A percentile compares a stretch with the other conserved stretches of the same genome.
Evolutionary conservation across 2,329 filamentous ascomycete genomes (phyloP).

Genomic region (Aspergillus sp.): DNA sequence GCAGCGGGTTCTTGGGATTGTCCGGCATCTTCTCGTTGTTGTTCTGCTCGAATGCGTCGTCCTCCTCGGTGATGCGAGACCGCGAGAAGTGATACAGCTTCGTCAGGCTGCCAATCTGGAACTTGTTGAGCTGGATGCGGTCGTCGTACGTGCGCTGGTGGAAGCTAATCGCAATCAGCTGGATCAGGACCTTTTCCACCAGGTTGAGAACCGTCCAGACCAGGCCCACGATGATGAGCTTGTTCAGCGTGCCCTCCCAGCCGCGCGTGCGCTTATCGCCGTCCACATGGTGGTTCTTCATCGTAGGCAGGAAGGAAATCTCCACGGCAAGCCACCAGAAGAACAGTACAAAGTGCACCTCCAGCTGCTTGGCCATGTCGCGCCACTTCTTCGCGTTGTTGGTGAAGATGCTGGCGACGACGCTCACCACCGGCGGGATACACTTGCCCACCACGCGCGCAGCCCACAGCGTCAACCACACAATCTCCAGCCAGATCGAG

Average conservation of each 20-base stretch:
- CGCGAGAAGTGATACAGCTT: slow-evolving; percentile 59
- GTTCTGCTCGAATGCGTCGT: slow-evolving; percentile 70
- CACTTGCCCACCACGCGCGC: slow-evolving; percentile 44
- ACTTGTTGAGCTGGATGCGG: slow-evolving; percentile 88
- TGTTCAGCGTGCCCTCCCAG: slow-evolving; percentile 81
- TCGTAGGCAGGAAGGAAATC: slow-evolving; percentile 80
- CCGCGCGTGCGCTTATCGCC: slow-evolving; percentile 51
- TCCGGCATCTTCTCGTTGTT: slow-evolving; percentile 59
- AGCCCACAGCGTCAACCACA: slow-evolving; percentile 90
- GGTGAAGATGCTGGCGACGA: slow-evolving; percentile 72
- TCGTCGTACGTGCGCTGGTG: slow-evolving; percentile 88
- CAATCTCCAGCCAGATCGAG: slow-evolving; percentile 88
- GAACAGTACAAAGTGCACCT: slow-evolving; percentile 81
- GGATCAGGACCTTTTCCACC: slow-evolving; percentile 87
- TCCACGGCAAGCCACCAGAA: slow-evolving; percentile 89
- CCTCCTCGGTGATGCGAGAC: slow-evolving; percentile 67
- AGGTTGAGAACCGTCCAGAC: slow-evolving; percentile 78
- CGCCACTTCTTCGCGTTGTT: slow-evolving; percentile 92
- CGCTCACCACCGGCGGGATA: slow-evolving; percentile 56
- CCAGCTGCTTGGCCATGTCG: slow-evolving; percentile 80
- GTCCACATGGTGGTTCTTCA: slow-evolving; percentile 63
- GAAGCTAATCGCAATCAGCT: slow-evolving; percentile 91
- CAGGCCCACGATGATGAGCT: slow-evolving; percentile 80
- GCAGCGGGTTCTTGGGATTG: slow-evolving; percentile 71
- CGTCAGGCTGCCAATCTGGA: slow-evolving; percentile 70